Evolutionary conservation across 768 basidiomycete genomes (phyloP).

Genomic region (Leccinum arenicola): DNA sequence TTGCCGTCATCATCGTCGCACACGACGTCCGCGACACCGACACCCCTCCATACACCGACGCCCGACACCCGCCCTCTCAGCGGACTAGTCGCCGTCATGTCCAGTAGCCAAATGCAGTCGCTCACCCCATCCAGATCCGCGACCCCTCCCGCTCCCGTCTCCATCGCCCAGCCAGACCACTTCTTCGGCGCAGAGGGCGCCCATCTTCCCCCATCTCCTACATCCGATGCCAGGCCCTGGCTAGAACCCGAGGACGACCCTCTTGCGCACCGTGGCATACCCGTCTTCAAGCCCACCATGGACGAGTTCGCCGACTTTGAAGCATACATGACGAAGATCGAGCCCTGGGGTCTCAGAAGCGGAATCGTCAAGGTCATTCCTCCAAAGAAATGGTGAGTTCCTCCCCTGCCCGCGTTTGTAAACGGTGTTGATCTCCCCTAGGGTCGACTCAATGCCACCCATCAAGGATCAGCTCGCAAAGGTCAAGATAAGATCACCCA

Average conservation of each 20-base stretch:
- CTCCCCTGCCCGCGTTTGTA: constrained; percentile 11
- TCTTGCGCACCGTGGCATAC: constrained; percentile 83
- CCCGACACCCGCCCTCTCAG: constrained; percentile 8
- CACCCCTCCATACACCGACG: neutral
- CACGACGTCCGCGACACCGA: constrained; percentile 13
- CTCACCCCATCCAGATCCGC: constrained; percentile 47
- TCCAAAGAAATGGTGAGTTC: constrained; percentile 84
- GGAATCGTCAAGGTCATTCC: constrained; percentile 98
- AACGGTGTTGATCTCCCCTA: constrained; percentile 27
- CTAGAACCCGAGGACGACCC: constrained; percentile 80
- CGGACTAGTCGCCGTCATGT: constrained; percentile 17
- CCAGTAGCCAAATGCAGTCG: constrained; percentile 29
- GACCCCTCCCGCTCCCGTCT: constrained; percentile 39
- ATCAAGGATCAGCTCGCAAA: constrained; percentile 65
- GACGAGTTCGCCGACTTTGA: constrained; percentile 93
- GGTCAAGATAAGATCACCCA: constrained; percentile 84
- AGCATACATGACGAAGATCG: constrained; percentile 79
- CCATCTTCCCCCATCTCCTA: constrained; percentile 54
- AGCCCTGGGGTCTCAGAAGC: constrained; percentile 85
- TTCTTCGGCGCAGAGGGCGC: constrained; percentile 63
- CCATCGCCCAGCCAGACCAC: constrained; percentile 73
- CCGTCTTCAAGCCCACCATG: constrained; percentile 94
- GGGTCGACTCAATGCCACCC: constrained; percentile 73
- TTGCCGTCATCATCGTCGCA: constrained; percentile 5
- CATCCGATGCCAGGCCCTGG: constrained; percentile 62